A percentile compares a stretch with the other conserved stretches of the same genome.
Conservation (phyloP, 2,329 filamentous ascomycete species). For the Fusarium kyushuense region DNA sequence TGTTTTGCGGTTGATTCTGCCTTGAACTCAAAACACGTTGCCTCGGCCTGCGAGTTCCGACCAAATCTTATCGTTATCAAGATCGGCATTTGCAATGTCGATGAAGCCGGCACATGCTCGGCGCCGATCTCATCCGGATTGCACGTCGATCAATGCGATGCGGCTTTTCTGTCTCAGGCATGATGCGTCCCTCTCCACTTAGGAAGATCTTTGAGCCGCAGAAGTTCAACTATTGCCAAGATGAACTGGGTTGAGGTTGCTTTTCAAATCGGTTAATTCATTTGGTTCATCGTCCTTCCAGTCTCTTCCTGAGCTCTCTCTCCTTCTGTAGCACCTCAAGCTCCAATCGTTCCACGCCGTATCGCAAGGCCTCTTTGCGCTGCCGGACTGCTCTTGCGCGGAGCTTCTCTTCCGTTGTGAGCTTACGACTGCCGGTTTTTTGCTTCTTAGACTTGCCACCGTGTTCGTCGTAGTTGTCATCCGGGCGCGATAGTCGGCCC, state of each 20-base stretch:
- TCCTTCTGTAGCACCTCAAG: slow-evolving; percentile 85
- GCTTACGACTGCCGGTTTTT: slow-evolving; percentile 48
- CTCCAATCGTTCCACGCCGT: slow-evolving; percentile 87
- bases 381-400: slow-evolving; percentile 74
- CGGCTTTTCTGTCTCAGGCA: slow-evolving; percentile 2
- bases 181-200: slow-evolving; percentile 1
- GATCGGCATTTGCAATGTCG: slow-evolving; percentile 27
- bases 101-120: slow-evolving; percentile 19
- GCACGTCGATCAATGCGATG: slow-evolving; percentile 27
- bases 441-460: slow-evolving; percentile 40
- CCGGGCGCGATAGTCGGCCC: slow-evolving; percentile 64
- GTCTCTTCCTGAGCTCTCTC: slow-evolving; percentile 66
- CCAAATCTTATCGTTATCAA: slow-evolving; percentile 8
- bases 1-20: background rate
- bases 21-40: background rate
- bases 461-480: slow-evolving; percentile 33
- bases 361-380: slow-evolving; percentile 87
- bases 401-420: slow-evolving; percentile 67
- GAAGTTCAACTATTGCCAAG: background rate
- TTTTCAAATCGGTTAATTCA: background rate
- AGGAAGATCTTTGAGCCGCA: slow-evolving; percentile 1
- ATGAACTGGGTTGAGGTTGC: background rate
- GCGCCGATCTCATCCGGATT: slow-evolving; percentile 33
- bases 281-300: slow-evolving; percentile 53
- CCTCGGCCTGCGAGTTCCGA: background rate